Percentiles rank a stretch among this genome's conserved stretches.
Evolutionary conservation across 2,329 filamentous ascomycete species (phyloP).

Genomic region (Pseudogymnoascus destructans): DNA sequence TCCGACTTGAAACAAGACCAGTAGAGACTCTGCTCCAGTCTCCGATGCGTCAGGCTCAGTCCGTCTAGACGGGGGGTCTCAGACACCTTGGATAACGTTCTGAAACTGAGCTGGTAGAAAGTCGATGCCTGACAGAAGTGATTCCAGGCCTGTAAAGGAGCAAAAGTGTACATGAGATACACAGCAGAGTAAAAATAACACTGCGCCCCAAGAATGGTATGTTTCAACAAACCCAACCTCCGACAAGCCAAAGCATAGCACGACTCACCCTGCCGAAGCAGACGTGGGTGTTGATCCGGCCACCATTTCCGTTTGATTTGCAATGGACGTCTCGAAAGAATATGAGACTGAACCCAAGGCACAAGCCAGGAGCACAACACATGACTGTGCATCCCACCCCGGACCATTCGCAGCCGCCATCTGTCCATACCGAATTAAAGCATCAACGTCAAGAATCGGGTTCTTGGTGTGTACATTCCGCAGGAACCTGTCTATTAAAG

Average conservation of each 20-base stretch:
- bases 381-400: constrained; percentile 25
- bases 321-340: constrained; percentile 17
- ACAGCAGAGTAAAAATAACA: constrained; percentile 31
- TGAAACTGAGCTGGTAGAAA: constrained; percentile 24
- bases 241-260: constrained; percentile 25
- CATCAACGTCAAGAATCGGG: constrained; percentile 26
- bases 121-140: constrained; percentile 26
- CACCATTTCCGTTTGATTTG: constrained; percentile 4
- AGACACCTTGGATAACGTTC: constrained; percentile 21
- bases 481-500: constrained; percentile 25
- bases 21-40: constrained; percentile 30
- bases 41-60: constrained; percentile 14
- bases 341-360: constrained; percentile 23
- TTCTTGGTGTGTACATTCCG: constrained; percentile 28
- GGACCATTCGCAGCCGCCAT: constrained; percentile 21
- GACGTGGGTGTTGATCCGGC: not conserved
- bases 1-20: constrained; percentile 34
- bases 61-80: not conserved
- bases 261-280: constrained; percentile 18
- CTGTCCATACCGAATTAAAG: constrained; percentile 19
- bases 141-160: constrained; percentile 29
- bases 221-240: constrained; percentile 22
- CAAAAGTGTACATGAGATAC: constrained; percentile 30
- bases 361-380: constrained; percentile 25
- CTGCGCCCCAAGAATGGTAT: constrained; percentile 26